phyloP scores from a whole-genome alignment of 352 stramenopile species.

The Peronosclerospora sorghi region DNA sequence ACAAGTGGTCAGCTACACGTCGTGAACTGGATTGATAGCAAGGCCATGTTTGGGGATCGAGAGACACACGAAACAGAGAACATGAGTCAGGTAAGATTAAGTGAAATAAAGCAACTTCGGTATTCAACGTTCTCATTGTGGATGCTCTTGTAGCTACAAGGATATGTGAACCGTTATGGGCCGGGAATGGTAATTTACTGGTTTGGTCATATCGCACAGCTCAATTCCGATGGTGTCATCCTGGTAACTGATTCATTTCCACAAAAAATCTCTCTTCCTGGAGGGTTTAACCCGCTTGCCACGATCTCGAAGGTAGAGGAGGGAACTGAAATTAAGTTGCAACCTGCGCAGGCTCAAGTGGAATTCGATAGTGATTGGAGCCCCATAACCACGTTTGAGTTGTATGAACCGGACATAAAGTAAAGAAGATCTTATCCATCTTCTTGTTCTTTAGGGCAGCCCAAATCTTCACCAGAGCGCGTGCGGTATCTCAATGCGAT shows the following conservation, averaged over 20 bases:
- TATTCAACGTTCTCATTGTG: background rate
- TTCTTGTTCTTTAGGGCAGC: too few species aligned
- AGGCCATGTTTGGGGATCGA: constrained; percentile 82
- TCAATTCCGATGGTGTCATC: constrained; percentile 46
- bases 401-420: constrained; percentile 9
- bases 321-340: constrained; percentile 12
- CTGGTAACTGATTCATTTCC: constrained; percentile 56
- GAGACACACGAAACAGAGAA: constrained; percentile 74
- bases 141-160: constrained; percentile 33
- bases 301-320: constrained; percentile 7
- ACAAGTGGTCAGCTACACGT: constrained; percentile 25
- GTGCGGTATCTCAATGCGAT: constrained; percentile 34
- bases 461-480: constrained; percentile 6
- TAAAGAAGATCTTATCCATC: too few species aligned
- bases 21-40: constrained; percentile 88
- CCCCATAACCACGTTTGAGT: constrained; percentile 21
- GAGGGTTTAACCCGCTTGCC: constrained; percentile 32
- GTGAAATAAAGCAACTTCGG: background rate
- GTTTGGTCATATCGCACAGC: constrained; percentile 57
- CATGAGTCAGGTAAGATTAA: constrained; percentile 30
- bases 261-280: constrained; percentile 37
- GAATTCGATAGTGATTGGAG: constrained; percentile 32
- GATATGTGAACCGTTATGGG: constrained; percentile 75
- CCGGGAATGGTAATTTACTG: constrained; percentile 86
- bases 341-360: constrained; percentile 12